phyloP scores from a whole-genome alignment of 768 basidiomycete species.

The Lanmaoa pseudosensibilis region DNA sequence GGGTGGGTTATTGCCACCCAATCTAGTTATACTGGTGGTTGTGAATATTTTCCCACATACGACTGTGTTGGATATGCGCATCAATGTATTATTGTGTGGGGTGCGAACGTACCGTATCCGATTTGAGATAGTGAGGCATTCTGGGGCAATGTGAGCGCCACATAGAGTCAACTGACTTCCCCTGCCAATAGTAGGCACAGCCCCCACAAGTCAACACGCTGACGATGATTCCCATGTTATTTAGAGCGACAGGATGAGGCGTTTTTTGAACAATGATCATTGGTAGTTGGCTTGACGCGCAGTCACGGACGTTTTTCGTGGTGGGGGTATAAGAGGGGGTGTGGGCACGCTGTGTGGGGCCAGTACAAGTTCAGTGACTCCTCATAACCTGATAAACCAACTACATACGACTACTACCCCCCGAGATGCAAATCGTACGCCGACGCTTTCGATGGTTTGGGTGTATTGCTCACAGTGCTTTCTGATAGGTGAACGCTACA shows the following conservation, averaged over 20 bases:
- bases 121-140: too few relatives aligned
- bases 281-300: not conserved
- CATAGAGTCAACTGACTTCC: not conserved
- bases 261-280: not conserved
- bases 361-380: too few relatives aligned
- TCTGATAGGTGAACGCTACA: conserved; percentile 7
- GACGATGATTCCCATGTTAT: not conserved
- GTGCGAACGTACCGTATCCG: not conserved
- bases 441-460: not conserved
- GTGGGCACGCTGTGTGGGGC: not conserved
- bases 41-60: not conserved
- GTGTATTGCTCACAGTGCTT: not conserved
- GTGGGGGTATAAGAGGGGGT: conserved; percentile 10
- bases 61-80: not conserved
- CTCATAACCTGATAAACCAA: not conserved
- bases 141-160: too few relatives aligned
- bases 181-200: not conserved
- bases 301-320: not conserved
- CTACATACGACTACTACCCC: not conserved
- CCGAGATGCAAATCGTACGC: conserved; percentile 20
- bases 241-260: not conserved
- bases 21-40: too few relatives aligned
- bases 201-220: not conserved
- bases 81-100: not conserved
- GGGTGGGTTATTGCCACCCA: not conserved